Conservation (phyloP, 169 alveolate genomes). For the Perkinsus marinus region DNA sequence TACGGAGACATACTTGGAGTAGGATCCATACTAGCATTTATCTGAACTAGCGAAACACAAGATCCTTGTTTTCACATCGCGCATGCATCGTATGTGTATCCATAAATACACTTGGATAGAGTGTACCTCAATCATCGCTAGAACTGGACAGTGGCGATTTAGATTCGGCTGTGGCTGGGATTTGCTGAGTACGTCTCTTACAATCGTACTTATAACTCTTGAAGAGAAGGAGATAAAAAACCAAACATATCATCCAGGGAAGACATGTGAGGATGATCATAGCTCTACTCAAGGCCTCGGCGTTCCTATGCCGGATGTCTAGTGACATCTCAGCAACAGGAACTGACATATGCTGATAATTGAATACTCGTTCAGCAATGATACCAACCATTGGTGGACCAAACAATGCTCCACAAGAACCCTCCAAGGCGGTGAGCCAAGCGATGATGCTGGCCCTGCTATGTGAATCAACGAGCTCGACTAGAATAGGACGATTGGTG, state of each 20-base stretch:
- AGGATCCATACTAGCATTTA: no score
- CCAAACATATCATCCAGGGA: background rate
- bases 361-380: background rate
- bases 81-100: no score
- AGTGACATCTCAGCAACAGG: background rate
- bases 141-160: background rate
- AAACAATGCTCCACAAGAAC: background rate
- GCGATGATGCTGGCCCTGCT: background rate
- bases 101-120: no score
- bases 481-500: background rate
- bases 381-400: background rate
- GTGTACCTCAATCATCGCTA: no score
- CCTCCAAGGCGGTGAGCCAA: background rate
- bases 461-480: background rate
- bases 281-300: background rate
- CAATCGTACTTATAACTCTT: background rate
- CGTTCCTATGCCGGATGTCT: background rate
- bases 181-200: background rate
- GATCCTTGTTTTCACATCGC: no score
- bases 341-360: background rate
- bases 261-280: background rate
- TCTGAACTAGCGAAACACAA: no score
- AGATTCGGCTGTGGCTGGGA: background rate
- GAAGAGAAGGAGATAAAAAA: background rate
- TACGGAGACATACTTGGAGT: no score